A percentile compares a stretch with the other conserved stretches of the same genome.
phyloP scores from a whole-genome alignment of 257 asterid genomes.

The Gynochthodes officinalis region DNA sequence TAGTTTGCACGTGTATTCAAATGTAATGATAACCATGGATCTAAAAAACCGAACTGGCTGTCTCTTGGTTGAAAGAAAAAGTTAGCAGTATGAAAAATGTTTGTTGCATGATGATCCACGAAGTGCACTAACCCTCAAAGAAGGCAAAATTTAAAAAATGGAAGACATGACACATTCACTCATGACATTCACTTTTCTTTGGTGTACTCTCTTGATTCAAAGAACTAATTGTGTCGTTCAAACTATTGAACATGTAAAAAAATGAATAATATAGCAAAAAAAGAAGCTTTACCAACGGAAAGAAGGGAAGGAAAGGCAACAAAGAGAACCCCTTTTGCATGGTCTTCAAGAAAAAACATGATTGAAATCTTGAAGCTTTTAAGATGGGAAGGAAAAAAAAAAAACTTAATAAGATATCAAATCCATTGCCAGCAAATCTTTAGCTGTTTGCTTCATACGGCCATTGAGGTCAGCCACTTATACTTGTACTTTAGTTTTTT shows the following conservation, averaged over 20 bases:
- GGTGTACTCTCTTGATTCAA: constrained; percentile 31
- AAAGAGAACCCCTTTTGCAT: constrained; percentile 50
- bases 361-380: constrained; percentile 57
- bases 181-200: constrained; percentile 22
- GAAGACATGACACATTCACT: constrained; percentile 10
- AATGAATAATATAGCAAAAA: constrained; percentile 16
- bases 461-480: constrained; percentile 34
- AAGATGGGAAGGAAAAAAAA: constrained; percentile 7
- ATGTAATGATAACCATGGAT: constrained; percentile 6
- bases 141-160: constrained; percentile 7
- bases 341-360: constrained; percentile 73
- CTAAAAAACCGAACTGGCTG: constrained; percentile 12
- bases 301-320: constrained; percentile 23
- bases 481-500: constrained; percentile 17
- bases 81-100: background rate
- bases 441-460: constrained; percentile 47
- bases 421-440: constrained; percentile 51
- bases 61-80: constrained; percentile 19
- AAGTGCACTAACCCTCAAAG: constrained; percentile 3
- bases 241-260: background rate
- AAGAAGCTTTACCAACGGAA: constrained; percentile 46
- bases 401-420: constrained; percentile 21
- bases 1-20: constrained; percentile 22
- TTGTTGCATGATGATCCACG: constrained; percentile 21
- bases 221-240: constrained; percentile 26